These are phyloP conservation scores for Fimicolochytrium jonesii DNA, from an alignment of 192 early-diverging fungal genomes.

Conservation along the genomic window DNA sequence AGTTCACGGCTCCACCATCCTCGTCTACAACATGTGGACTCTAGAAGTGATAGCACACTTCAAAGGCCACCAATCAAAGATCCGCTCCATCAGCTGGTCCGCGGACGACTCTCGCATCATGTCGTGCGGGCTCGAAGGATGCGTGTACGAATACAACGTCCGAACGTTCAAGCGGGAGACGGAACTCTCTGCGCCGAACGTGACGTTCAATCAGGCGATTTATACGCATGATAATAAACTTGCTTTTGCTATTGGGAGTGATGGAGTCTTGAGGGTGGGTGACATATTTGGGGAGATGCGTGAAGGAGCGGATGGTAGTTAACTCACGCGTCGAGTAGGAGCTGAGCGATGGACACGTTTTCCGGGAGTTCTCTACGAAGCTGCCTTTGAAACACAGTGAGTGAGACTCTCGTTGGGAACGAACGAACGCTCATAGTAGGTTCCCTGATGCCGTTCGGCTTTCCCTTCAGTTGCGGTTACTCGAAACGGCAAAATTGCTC, in stretches of 20 bases:
- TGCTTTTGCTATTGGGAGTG: conserved; percentile 37
- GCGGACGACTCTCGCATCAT: conserved; percentile 48
- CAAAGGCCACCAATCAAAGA: conserved; percentile 48
- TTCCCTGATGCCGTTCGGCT: too few relatives aligned
- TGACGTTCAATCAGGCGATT: conserved; percentile 30
- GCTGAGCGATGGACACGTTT: conserved; percentile 28
- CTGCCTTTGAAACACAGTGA: conserved; percentile 17
- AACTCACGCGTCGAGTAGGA: too few relatives aligned
- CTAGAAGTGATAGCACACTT: conserved; percentile 42
- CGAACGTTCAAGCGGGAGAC: conserved; percentile 27
- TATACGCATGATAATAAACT: conserved; percentile 34
- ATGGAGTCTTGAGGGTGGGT: conserved; percentile 26
- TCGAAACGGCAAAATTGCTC: conserved; percentile 14
- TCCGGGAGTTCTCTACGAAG: conserved; percentile 16
- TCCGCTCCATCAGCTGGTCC: conserved; percentile 49
- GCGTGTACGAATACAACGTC: conserved; percentile 47
- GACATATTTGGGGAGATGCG: background rate
- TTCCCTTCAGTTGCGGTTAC: conserved; percentile 2
- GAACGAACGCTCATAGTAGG: too few relatives aligned
- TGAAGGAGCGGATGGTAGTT: background rate
- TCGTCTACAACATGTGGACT: conserved; percentile 50
- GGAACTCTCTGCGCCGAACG: conserved; percentile 22
- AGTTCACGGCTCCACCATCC: conserved; percentile 44
- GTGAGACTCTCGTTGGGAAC: too few relatives aligned
- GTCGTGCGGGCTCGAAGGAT: conserved; percentile 49